phyloP scores from a whole-genome alignment of 495 filamentous ascomycete species.

The Immersiella caudata region DNA sequence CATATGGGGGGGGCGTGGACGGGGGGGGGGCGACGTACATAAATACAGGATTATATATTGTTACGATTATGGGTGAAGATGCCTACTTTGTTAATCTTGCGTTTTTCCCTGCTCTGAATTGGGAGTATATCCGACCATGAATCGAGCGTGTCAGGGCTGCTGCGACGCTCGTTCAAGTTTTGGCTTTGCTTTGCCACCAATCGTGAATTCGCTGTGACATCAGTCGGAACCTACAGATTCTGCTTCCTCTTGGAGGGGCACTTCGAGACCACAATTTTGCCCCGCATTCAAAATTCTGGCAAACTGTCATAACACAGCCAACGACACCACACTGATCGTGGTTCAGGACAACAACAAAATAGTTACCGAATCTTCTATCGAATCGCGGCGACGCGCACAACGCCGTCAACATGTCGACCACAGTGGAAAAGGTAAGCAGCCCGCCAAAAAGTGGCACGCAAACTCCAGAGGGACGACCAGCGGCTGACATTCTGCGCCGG shows the following conservation, averaged over 20 bases:
- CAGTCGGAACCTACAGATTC: conserved; percentile 2
- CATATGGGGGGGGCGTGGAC: background rate
- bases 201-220: background rate
- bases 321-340: conserved; percentile 5
- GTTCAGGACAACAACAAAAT: background rate
- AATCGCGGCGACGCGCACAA: background rate
- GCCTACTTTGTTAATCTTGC: background rate
- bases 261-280: conserved; percentile 30
- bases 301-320: conserved; percentile 13
- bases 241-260: background rate
- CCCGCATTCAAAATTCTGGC: conserved; percentile 43
- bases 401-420: conserved; percentile 80
- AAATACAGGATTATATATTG: conserved; percentile 13
- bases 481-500: background rate
- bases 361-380: background rate
- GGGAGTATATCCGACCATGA: background rate
- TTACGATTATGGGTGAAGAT: background rate
- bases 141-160: background rate
- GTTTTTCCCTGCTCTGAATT: background rate
- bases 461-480: background rate
- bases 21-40: conserved; percentile 8
- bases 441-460: background rate
- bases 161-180: background rate
- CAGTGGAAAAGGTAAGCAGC: conserved; percentile 84
- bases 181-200: background rate